Base-by-base conservation (phyloP, 192 early-diverging fungal species). In the Backusella parvicylindrica region DNA sequence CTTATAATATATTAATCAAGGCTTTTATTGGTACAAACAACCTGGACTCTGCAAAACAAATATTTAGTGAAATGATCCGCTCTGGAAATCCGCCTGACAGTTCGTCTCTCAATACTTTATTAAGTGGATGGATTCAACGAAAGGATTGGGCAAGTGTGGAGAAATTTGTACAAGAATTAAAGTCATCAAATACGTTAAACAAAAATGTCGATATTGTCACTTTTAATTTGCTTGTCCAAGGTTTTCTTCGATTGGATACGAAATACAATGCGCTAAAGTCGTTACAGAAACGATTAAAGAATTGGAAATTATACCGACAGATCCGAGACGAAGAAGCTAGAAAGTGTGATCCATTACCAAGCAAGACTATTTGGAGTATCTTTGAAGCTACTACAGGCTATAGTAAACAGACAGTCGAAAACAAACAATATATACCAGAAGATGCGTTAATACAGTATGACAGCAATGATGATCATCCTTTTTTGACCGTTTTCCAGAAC, bases 1-100 rank as follows among this genome's bases (percentile, higher is more conserved):
- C 71, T 7, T 78, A 73, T 32, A 78, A 78, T 23, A 72, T 63
- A n/a, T 40, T 78, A 32, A 78, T 78, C 18, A 78, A 78, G n/a
- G 65, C 77, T 9, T 73, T 78, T 41, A 30, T 78, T 1, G n/a
- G 37, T 67, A 16, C 35, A 9, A 36, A 53, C 40, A 63, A 78
- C 33, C 13, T 64, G 18, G 47, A 43, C 3, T 26, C 77, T 6
- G 77, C 77, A 18, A 37, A 72, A 2, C 28, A 78, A 3, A 68
- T 73, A 9, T 72, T 78, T 35, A 33, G 73, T 9, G 56, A 41
- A 41, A 78, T 78, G 77, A 28, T 63, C 8, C 8, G 36, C 15
- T 43, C 70, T 1, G 56, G 65, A 26, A 72, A 41, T 36, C 23
- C 47, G 32, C 77, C 77, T 4, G 77, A 78, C 30, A 31, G 18